Conservation (phyloP, 2,329 filamentous ascomycete species). For the Xenosphaeropsis pyriputrescens region DNA sequence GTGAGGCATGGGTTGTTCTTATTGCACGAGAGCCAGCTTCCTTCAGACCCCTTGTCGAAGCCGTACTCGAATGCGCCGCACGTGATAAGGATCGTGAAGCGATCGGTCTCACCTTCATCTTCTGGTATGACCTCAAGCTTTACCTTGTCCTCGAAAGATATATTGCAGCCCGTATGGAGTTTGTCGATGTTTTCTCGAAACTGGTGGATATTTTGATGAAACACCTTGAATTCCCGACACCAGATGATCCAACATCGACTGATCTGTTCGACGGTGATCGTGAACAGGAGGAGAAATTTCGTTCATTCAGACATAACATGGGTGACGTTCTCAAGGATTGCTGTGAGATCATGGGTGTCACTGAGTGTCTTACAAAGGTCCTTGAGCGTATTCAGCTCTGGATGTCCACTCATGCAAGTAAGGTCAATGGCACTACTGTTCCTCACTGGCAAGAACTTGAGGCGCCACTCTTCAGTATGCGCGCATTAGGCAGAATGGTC, state of each 20-base stretch:
- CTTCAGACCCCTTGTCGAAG: constrained; percentile 76
- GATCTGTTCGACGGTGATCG: constrained; percentile 94
- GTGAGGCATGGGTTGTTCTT: constrained; percentile 84
- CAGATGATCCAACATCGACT: constrained; percentile 56
- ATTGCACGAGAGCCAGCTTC: constrained; percentile 72
- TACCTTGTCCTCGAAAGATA: constrained; percentile 87
- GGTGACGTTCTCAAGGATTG: constrained; percentile 95
- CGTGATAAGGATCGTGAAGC: constrained; percentile 82
- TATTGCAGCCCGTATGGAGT: constrained; percentile 61
- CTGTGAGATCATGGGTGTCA: constrained; percentile 89
- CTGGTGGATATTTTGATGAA: constrained; percentile 87
- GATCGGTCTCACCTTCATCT: constrained; percentile 85
- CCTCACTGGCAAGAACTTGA: constrained; percentile 96
- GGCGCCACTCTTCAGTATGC: constrained; percentile 86
- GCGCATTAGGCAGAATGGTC: constrained; percentile 94
- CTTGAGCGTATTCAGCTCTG: constrained; percentile 76
- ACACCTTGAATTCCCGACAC: constrained; percentile 74
- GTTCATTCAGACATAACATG: constrained; percentile 93
- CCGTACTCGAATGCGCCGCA: constrained; percentile 80
- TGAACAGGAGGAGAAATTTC: constrained; percentile 92
- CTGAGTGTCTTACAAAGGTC: constrained; percentile 81
- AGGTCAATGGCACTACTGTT: constrained; percentile 59
- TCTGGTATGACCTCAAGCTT: constrained; percentile 98
- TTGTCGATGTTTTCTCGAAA: constrained; percentile 72
- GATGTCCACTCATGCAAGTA: constrained; percentile 68